Evolutionary conservation across 495 filamentous ascomycete species (phyloP).

Genomic region (Xylaria grammica): DNA sequence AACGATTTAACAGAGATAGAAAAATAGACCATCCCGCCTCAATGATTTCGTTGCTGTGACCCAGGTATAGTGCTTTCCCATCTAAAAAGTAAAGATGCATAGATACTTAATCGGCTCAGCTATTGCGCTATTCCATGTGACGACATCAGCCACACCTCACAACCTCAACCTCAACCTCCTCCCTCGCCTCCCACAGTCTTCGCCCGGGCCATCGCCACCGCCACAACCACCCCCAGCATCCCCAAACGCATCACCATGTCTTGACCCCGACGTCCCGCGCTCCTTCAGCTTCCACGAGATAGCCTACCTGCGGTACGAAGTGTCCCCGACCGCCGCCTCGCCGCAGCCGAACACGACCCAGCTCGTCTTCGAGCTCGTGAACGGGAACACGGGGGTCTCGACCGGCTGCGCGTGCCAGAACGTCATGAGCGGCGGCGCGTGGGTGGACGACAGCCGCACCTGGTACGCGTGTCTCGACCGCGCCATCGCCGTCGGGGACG

Average conservation of each 20-base stretch:
- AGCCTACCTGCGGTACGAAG: conserved; percentile 23
- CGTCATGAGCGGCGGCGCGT: conserved; percentile 12
- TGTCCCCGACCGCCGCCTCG: not conserved
- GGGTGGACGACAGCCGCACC: conserved; percentile 22
- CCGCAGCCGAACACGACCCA: conserved; percentile 27
- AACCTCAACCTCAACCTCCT: not conserved
- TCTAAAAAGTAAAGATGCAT: not conserved
- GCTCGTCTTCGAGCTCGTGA: conserved; percentile 30
- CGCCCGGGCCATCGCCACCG: not conserved
- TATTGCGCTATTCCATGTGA: not conserved
- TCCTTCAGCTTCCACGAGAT: conserved; percentile 24
- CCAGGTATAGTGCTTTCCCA: not conserved
- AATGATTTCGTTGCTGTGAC: not conserved
- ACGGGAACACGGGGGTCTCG: conserved; percentile 27
- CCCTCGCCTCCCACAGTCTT: not conserved
- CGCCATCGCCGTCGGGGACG: conserved; percentile 10
- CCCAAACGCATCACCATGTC: conserved; percentile 12
- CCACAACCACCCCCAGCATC: not conserved
- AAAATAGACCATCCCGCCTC: not conserved
- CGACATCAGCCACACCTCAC: not conserved
- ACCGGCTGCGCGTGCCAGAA: conserved; percentile 24
- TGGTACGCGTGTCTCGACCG: conserved; percentile 28
- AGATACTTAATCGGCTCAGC: not conserved
- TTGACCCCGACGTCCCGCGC: conserved; percentile 17
- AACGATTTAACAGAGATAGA: not conserved